Base-by-base conservation (phyloP, 2,329 filamentous ascomycete species). In the Spiromastix sp. region DNA sequence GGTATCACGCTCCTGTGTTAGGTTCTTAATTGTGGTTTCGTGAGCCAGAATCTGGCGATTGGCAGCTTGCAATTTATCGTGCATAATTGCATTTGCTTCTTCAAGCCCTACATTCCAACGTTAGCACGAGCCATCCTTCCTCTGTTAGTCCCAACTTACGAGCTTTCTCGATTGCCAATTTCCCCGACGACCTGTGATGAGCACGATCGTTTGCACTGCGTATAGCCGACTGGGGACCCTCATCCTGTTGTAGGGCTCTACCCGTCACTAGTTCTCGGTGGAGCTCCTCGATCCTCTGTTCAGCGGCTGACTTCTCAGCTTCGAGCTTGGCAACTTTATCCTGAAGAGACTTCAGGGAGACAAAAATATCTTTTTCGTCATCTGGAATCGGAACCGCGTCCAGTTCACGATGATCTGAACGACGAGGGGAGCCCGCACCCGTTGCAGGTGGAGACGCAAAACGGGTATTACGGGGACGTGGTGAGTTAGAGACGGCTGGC, bases 281-380 rank as follows among this genome's bases (percentile, higher is more conserved):
- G 34, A 71, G 60, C 17, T 70, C 64, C 30, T 71, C 63, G 11
- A 71, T 54, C 39, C 56, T 61, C 45, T 56, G 62, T 40, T 72
- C 67, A 4, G 57, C 52, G 32, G 71, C 65, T 5, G 63, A 64
- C 37, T 72, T 73, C 42, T 72, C 69, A 34, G 60, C 56, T 47
- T 79, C 73, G 30, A 79, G 59, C 32, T 70, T 61, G 0, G 65
- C 58, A 26, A 77, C 65, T 47, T 71, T 73, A 27, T 75, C 72
- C 43, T 76, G 67, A 8, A 78, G 54, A 12, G 73, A 55, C 34
- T 74, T 66, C 11, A 79, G 57, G 8, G 72, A 73, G n/a, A 71
- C 64, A 47, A 75, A 76, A 31, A 80, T 67, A 2, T 69, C 70
- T 51, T 79, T 76, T 43, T 79, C 76, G 32, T 79, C 74, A 9